Percentiles rank a stretch among this genome's conserved stretches.
These are phyloP conservation scores for Fusarium sp. DNA, from an alignment of 2,329 filamentous ascomycete genomes.

Conservation along the genomic window DNA sequence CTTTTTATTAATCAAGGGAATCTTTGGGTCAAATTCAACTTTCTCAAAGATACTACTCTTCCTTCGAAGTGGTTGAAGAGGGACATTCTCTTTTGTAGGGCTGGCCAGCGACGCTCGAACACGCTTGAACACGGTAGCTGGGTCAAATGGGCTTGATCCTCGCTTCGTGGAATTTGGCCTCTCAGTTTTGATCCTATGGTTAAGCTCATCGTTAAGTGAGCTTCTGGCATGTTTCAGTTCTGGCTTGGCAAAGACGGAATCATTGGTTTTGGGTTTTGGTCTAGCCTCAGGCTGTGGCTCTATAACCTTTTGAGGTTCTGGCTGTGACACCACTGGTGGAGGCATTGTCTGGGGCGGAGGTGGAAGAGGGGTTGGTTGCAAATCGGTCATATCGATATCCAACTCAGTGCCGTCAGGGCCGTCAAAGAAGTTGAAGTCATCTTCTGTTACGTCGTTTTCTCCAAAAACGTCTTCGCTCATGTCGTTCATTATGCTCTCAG, in stretches of 20 bases:
- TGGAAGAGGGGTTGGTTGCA: slow-evolving; percentile 28
- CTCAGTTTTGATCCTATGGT: slow-evolving; percentile 52
- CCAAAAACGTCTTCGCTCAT: slow-evolving; percentile 79
- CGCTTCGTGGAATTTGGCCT: slow-evolving; percentile 61
- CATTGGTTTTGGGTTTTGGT: slow-evolving; percentile 44
- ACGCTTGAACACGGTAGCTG: slow-evolving; percentile 71
- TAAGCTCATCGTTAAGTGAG: slow-evolving; percentile 61
- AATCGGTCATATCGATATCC: slow-evolving; percentile 52
- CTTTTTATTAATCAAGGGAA: slow-evolving; percentile 70
- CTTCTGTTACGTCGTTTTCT: slow-evolving; percentile 83
- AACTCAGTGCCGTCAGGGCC: slow-evolving; percentile 61
- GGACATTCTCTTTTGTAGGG: slow-evolving; percentile 40
- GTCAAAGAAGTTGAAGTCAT: slow-evolving; percentile 88
- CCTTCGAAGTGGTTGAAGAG: slow-evolving; percentile 47
- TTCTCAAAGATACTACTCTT: slow-evolving; percentile 68
- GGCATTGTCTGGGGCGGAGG: slow-evolving; percentile 25
- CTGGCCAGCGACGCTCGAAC: slow-evolving; percentile 63
- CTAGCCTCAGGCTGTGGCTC: slow-evolving; percentile 34
- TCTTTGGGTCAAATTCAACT: slow-evolving; percentile 67
- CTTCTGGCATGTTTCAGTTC: slow-evolving; percentile 72
- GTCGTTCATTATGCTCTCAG: slow-evolving; percentile 77
- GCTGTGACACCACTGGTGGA: slow-evolving; percentile 24
- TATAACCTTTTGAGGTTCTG: slow-evolving; percentile 27
- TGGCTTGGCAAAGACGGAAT: slow-evolving; percentile 69
- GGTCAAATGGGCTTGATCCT: slow-evolving; percentile 70